Percentiles rank a stretch among this genome's conserved stretches.
These are phyloP conservation scores for Mikania micrantha DNA, from an alignment of 129 eudicot genomes.

Conservation along the genomic window DNA sequence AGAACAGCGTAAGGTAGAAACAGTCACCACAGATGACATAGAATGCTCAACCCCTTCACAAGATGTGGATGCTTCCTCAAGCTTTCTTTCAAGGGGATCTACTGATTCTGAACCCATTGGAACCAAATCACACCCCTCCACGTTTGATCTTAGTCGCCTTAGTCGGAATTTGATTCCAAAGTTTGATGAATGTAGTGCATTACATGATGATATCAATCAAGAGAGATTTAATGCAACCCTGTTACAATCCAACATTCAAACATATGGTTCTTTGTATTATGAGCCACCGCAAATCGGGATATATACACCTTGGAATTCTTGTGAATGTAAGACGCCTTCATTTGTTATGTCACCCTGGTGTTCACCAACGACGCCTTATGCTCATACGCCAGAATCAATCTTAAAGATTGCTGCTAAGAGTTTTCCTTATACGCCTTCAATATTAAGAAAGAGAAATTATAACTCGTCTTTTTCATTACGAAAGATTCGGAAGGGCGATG, in stretches of 20 bases:
- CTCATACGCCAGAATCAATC: conserved; percentile 66
- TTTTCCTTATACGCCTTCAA: conserved; percentile 78
- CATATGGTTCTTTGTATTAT: conserved; percentile 53
- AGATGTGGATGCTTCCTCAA: conserved; percentile 35
- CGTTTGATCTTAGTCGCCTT: conserved; percentile 14
- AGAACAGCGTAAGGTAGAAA: conserved; percentile 38
- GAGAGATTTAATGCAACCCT: conserved; percentile 29
- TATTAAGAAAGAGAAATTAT: conserved; percentile 63
- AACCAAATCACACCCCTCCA: conserved; percentile 25
- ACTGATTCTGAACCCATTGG: conserved; percentile 35
- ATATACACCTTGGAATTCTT: conserved; percentile 27
- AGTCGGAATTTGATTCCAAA: conserved; percentile 25
- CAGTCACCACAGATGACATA: conserved; percentile 28
- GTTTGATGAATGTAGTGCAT: conserved; percentile 29
- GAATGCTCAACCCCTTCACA: conserved; percentile 41
- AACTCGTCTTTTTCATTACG: conserved; percentile 16
- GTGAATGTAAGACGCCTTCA: conserved; percentile 29
- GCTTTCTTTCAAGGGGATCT: conserved; percentile 36
- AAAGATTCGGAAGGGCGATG: conserved; percentile 32
- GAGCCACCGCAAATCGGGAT: conserved; percentile 51
- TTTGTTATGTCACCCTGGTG: conserved; percentile 22
- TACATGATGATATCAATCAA: conserved; percentile 19
- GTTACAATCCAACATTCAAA: conserved; percentile 29
- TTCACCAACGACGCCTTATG: conserved; percentile 61
- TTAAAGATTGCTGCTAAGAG: conserved; percentile 77